Evolutionary conservation across 2,329 filamentous ascomycete species (phyloP).

Genomic region (Tolypocladium amazonense): DNA sequence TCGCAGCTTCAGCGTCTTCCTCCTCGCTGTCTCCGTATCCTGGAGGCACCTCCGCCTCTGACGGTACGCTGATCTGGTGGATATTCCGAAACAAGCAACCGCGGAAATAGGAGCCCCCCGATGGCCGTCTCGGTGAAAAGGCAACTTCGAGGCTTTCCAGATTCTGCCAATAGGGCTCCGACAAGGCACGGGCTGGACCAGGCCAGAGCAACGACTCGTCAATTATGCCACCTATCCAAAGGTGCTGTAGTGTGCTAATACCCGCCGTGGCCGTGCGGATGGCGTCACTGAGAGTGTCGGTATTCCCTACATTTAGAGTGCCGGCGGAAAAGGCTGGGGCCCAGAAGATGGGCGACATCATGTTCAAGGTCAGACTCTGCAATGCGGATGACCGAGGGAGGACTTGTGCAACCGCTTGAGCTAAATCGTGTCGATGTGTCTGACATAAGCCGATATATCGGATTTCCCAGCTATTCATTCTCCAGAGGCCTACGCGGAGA

Average conservation of each 20-base stretch:
- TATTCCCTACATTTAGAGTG: background rate
- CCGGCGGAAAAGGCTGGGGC: background rate
- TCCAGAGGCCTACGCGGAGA: background rate
- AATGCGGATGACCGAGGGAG: background rate
- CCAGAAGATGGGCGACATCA: background rate
- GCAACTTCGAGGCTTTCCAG: background rate
- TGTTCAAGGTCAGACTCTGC: background rate
- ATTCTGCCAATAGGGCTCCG: background rate
- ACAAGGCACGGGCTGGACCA: background rate
- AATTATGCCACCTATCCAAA: background rate
- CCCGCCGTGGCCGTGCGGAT: background rate
- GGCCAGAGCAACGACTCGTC: background rate
- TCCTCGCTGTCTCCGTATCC: background rate
- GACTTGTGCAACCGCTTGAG: background rate
- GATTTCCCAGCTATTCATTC: background rate
- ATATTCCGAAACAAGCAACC: too few relatives aligned
- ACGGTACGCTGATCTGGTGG: background rate
- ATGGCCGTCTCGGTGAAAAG: background rate
- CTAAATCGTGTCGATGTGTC: background rate
- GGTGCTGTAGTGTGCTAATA: background rate
- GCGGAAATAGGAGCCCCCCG: background rate
- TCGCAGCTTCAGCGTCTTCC: background rate
- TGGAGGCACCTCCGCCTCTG: background rate
- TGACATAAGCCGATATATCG: background rate
- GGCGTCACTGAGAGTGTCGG: background rate